Conservation (phyloP, 164 flowering plant genomes). For the Stephania yunnanensis region DNA sequence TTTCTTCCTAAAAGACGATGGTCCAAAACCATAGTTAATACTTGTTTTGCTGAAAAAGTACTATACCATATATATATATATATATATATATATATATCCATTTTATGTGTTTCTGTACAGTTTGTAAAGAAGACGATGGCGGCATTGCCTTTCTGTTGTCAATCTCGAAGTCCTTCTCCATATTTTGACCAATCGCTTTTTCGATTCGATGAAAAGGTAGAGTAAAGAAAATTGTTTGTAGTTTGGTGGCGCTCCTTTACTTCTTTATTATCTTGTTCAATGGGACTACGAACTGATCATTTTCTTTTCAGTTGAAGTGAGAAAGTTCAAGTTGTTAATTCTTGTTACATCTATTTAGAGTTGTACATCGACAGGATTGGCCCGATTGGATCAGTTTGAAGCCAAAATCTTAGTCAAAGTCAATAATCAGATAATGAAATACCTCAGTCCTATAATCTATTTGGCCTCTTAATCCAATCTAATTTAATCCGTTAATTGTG, state of each 20-base stretch:
- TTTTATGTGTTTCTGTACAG: constrained; percentile 36
- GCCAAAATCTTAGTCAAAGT: too few species aligned
- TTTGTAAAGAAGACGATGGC: constrained; percentile 89
- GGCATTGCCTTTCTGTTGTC: constrained; percentile 79
- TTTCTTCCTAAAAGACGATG: too few species aligned
- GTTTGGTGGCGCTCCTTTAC: background rate
- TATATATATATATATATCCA: background rate
- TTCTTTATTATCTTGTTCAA: background rate
- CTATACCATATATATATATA: too few species aligned
- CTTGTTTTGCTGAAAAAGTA: too few species aligned
- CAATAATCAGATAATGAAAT: too few species aligned
- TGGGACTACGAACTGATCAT: background rate
- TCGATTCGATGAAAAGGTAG: constrained; percentile 95
- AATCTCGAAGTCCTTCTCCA: constrained; percentile 93
- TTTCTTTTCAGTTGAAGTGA: background rate
- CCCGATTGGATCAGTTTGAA: too few species aligned
- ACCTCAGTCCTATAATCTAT: too few species aligned
- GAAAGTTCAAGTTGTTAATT: background rate
- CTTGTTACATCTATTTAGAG: background rate
- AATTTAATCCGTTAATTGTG: too few species aligned
- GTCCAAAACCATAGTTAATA: too few species aligned
- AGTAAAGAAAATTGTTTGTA: background rate
- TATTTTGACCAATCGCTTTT: constrained; percentile 95
- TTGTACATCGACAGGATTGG: too few species aligned
- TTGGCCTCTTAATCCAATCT: too few species aligned